These are phyloP conservation scores for Diaporthe eres DNA, from an alignment of 2,329 filamentous ascomycete genomes.

Conservation along the genomic window DNA sequence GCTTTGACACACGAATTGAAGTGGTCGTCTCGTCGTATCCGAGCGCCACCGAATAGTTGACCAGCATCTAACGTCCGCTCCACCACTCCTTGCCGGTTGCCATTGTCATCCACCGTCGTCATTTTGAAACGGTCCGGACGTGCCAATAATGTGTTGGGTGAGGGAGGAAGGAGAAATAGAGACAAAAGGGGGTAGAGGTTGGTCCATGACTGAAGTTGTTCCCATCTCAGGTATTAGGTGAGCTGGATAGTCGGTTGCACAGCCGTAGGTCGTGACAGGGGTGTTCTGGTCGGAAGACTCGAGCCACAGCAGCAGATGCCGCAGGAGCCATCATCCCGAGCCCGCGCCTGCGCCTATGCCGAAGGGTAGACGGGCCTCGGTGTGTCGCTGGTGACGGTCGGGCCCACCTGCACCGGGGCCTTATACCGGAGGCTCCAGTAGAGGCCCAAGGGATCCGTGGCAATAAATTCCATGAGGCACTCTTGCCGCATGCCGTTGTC, in stretches of 20 bases:
- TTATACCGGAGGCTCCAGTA: conserved; percentile 57
- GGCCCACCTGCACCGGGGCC: conserved; percentile 25
- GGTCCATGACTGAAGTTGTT: background rate
- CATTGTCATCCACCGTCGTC: background rate
- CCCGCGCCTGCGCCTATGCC: conserved; percentile 9
- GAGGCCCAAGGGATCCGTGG: conserved; percentile 53
- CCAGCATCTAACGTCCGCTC: background rate
- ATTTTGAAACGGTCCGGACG: background rate
- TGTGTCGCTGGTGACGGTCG: conserved; percentile 30
- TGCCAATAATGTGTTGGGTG: background rate
- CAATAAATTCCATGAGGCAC: conserved; percentile 61
- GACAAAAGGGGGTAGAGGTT: background rate
- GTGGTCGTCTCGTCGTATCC: background rate
- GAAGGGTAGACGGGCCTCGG: conserved; percentile 27
- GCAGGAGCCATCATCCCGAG: background rate
- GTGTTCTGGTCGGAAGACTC: background rate
- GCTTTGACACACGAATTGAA: background rate
- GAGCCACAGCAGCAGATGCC: background rate
- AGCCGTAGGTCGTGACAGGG: background rate
- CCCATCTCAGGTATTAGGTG: background rate
- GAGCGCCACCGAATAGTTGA: background rate
- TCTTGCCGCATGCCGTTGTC: conserved; percentile 62
- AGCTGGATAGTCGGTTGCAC: background rate
- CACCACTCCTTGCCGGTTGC: background rate
- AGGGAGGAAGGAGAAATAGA: background rate